Base-by-base conservation (phyloP, 2,329 filamentous ascomycete genomes). In the Alternaria solani region DNA sequence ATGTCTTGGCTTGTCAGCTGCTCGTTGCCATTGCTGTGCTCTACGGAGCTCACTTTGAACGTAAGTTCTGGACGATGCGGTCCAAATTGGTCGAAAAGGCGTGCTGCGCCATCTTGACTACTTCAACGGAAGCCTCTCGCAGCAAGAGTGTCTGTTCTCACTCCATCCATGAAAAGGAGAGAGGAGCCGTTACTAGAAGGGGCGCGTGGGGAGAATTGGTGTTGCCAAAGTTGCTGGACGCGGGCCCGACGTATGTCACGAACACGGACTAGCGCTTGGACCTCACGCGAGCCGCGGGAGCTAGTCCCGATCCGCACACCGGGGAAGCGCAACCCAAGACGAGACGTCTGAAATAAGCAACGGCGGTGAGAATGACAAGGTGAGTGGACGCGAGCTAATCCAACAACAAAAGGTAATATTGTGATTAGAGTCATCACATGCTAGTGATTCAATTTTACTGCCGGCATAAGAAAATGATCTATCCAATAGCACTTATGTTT, bases 1-100 rank as follows among this genome's bases (percentile, higher is more conserved):
- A 59, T 81, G 80, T 67, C 81, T 82, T 64, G n/a, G 9, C 3
- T 42, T 38, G 65, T 74, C 58, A 73, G 69, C 59, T 16, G 34
- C 16, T 39, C 16, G 2, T 48, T 16, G 26, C 51, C 23, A 42
- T 36, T 7, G 18, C 23, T 30, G 39, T 36, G 47, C 46, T 30
- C 25, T 26, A 18, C 53, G 42, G 30, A 43, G 60, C 70, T 80
- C 69, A 82, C 80, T 86, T 87, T 60, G 85, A 87, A 68, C 84
- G 85, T 62, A 88, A 79, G 73, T 88, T 86, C 60, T 78, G 69
- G 70, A 87, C 86, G 68, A 87, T 81, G 72, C 85, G 81, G 75
- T 86, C 84, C 67, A 85, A 80, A 59, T 69, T 66, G 55, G 68
- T 63, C 59, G 69, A 69, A 64, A 73, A 63, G 48, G 71, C 63